Evolutionary conservation across 176 grass and related monocot genomes (phyloP), one percentile per base, ranked within the genome.

Genomic region (Avena sativa): DNA sequence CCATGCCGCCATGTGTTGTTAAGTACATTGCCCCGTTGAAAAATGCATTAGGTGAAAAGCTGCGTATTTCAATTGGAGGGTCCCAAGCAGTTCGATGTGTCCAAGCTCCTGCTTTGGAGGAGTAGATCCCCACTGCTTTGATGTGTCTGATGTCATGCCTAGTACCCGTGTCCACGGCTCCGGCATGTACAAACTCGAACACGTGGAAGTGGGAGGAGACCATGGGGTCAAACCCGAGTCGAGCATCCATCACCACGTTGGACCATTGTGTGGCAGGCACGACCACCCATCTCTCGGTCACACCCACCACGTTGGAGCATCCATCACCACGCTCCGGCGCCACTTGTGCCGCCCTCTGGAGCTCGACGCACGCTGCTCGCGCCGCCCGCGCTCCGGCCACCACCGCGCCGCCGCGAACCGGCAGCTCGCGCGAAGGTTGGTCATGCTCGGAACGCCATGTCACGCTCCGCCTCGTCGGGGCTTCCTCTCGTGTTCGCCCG

Each of bases 71-170:
- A 23, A 72, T 7, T 72, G 19, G 40, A 72, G 5, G 9, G 40
- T 72, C 70, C 70, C 70, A 72, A 3, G 19, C 40, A 0, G 1
- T 44, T 21, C 12, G 40, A 3, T n/a, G 5, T 12, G 4, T 72
- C 70, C 70, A 72, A 47, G 12, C 9, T 47, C 40, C 20, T 47
- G 20, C 20, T 23, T 47, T 23, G 40, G 40, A 72, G 11, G 70
- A 72, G 70, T 72, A 47, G 70, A 72, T 72, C 0, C 64, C 26
- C 62, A 65, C 62, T 12, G n/a, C 62, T 65, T 65, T 65, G 62
- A 32, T 65, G 25, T 65, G 12, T 14, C 26, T 26, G 5, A 1
- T 21, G 5, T 13, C 61, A 13, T 4, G 5, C 12, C 25, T 30
- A 1, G 15, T 65, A 65, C 6, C 25, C 25, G 12, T 12, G 5